Conservation (phyloP, 345 rosid species). For the Eucalyptus urophylla region DNA sequence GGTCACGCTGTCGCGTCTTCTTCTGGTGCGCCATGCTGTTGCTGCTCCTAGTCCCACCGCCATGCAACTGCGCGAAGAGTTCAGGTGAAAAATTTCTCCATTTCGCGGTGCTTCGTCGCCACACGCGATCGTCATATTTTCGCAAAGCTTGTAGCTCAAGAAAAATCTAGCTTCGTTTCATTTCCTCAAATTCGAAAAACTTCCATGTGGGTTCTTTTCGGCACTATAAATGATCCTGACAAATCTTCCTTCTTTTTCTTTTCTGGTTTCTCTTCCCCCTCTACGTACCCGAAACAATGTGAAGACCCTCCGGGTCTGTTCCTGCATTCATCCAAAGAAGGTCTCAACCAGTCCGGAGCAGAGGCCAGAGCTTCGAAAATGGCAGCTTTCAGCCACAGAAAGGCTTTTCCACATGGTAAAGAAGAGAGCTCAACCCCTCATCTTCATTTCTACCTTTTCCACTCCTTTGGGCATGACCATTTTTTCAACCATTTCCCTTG, state of each 20-base stretch:
- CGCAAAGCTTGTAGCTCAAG: background rate
- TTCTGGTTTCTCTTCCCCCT: background rate
- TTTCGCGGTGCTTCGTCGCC: background rate
- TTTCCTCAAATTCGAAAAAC: background rate
- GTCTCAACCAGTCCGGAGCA: background rate
- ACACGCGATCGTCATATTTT: background rate
- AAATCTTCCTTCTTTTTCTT: background rate
- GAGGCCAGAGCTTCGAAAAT: background rate
- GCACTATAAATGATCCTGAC: background rate
- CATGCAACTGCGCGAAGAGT: background rate
- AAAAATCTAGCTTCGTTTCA: background rate
- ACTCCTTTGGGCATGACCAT: background rate
- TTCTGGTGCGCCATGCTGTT: background rate
- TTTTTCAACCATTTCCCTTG: background rate
- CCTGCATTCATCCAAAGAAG: background rate
- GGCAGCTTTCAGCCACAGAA: constrained; percentile 3
- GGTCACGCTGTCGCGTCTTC: background rate
- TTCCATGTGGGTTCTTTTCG: background rate
- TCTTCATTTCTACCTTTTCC: background rate
- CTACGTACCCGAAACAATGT: background rate
- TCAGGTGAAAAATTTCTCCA: background rate
- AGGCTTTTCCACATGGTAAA: constrained; percentile 25
- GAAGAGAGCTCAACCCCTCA: background rate
- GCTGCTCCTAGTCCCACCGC: background rate
- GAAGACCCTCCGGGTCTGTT: background rate